Percentiles rank a stretch among this genome's conserved stretches.
phyloP scores from a whole-genome alignment of 2,329 filamentous ascomycete species.

The Trichoderma brevicompactum region DNA sequence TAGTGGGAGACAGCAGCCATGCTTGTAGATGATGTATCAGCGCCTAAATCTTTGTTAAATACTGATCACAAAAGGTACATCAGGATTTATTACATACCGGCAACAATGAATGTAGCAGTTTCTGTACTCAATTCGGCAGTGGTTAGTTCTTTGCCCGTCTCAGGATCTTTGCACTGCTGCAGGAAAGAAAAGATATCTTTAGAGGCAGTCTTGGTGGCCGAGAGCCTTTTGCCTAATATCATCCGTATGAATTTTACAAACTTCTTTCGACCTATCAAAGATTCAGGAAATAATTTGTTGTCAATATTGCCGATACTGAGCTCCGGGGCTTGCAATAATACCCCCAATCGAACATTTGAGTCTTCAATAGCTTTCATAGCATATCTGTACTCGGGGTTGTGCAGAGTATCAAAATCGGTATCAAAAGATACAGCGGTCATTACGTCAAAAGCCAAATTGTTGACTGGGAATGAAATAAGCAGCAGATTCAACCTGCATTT shows the following conservation, averaged over 20 bases:
- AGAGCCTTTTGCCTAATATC: slow-evolving; percentile 21
- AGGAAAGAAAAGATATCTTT: slow-evolving; percentile 55
- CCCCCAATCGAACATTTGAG: slow-evolving; percentile 34
- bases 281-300: slow-evolving; percentile 29
- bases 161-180: slow-evolving; percentile 50
- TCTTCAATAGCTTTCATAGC: slow-evolving; percentile 31
- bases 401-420: slow-evolving; percentile 31
- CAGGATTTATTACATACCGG: slow-evolving; percentile 26
- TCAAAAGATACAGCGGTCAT: slow-evolving; percentile 35
- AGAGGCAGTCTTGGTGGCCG: slow-evolving; percentile 36
- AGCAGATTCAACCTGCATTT: not conserved
- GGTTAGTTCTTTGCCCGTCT: slow-evolving; percentile 49
- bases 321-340: slow-evolving; percentile 28
- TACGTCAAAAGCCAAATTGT: slow-evolving; percentile 35
- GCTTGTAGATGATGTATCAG: slow-evolving; percentile 47
- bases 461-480: slow-evolving; percentile 17
- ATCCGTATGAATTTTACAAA: slow-evolving; percentile 30
- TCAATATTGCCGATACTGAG: slow-evolving; percentile 23
- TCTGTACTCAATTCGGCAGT: slow-evolving; percentile 48
- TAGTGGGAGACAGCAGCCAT: slow-evolving; percentile 47
- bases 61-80: no score
- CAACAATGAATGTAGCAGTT: slow-evolving; percentile 44
- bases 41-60: slow-evolving; percentile 31
- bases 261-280: slow-evolving; percentile 18
- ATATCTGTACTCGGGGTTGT: slow-evolving; percentile 29